Base-by-base conservation (phyloP, 2,329 filamentous ascomycete species). In the Ceratocystis albifundus region DNA sequence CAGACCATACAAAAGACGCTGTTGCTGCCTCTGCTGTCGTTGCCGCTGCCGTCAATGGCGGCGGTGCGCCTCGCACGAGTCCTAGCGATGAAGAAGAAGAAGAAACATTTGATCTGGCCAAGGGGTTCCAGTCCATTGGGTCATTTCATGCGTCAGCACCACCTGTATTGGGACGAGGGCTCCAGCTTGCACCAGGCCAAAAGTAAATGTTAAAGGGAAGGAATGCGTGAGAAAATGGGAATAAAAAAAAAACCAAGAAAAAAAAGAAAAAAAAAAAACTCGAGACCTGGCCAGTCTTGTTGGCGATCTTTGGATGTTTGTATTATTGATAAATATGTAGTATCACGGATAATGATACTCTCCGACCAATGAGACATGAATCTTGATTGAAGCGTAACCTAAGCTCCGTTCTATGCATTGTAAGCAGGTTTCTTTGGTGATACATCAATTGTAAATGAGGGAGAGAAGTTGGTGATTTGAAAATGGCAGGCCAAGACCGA, bases 101-200 rank as follows among this genome's bases (percentile, higher is more conserved):
- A 53, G 74, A 79, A 65, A 81, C 79, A 6, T 84, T 84, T 70
- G 83, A 85, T 70, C 72, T 85, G 68, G 82, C 82, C 50, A 84
- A 82, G 75, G 84, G 84, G 0, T 87, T 87, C 70, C 84, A 86
- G 72, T 86, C 81, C 69, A 87, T 87, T 64, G 82, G 83, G 36
- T 80, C 83, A 0, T 87, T 84, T 69, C 84, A 87, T 69, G 81
- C 83, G 48, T 80, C 80, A 0, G 77, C 59, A 48, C 22, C 61
- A n/a, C 36, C 28, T 4, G 20, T 63, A 3, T 45, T 80, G 8
- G 75, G 77, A n/a, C 75, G 76, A 55, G 79, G 79, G 2, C 72
- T 79, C 22, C 55, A 59, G 45, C 32, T 65, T 30, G 53, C 41
- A 41, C 15, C 46, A 22, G 63, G 32, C 50, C 50, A 36, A 30